Base-by-base conservation (phyloP, 2,329 filamentous ascomycete genomes). In the Emericellopsis atlantica region DNA sequence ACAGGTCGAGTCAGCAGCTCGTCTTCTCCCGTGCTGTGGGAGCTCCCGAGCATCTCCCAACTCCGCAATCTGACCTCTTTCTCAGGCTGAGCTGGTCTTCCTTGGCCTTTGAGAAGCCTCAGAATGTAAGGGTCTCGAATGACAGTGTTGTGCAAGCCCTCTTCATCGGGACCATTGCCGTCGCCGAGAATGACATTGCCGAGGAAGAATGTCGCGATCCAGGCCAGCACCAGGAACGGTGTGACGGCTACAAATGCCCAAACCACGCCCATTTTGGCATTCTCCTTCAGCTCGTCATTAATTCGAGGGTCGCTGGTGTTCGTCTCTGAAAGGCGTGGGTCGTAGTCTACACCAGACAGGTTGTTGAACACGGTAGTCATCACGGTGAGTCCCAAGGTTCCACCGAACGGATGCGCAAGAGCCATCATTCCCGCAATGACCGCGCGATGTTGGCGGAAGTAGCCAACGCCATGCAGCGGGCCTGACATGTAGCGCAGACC, bases 291-390 rank as follows among this genome's bases (percentile, higher is more conserved):
- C 22, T 52, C 39, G 4, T 45, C 49, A 12, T n/a, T 22, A 1
- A 36, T 7, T 4, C 34, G 44, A 1, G 50, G 40, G 3, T 33
- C n/a, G 31, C 43, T 32, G 14, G 48, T 44, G 12, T 51, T 47
- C 12, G 51, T 43, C 8, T 47, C 41, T 2, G 46, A 50, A 34
- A 58, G 57, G 38, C 53, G 48, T 21, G 43, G 40, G 12, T 51
- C 36, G 12, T 48, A 48, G 22, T 49, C 46, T 10, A 60, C 44
- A 2, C 54, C 58, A 6, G 56, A 56, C 5, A 54, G 59, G 45
- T 84, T 84, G 51, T 81, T 81, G 55, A 83, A 83, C 2, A 84
- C 77, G 8, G 72, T 69, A 12, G 76, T 70, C 79, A 84, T 83
- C 49, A 84, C 67, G 1, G 79, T 80, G 36, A 83, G 62, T 0